Conservation (phyloP, 805 yeast genomes). For the Cyberlindnera lachancei region DNA sequence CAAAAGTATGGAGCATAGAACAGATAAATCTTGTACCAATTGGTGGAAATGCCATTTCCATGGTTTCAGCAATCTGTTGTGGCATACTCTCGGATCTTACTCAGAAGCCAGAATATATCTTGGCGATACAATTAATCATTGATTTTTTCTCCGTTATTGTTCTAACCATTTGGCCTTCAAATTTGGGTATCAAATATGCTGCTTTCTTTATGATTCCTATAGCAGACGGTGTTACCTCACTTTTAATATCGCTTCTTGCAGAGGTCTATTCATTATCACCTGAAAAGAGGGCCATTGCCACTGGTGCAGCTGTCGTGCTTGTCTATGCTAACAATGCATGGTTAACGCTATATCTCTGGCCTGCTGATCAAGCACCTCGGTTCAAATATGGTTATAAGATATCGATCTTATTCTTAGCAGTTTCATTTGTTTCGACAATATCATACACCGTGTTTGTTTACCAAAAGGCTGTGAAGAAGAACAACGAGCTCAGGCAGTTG, state of each 20-base stretch:
- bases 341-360: slow-evolving; percentile 34
- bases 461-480: not conserved
- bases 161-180: slow-evolving; percentile 8
- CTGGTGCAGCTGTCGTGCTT: slow-evolving; percentile 35
- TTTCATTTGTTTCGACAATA: slow-evolving; percentile 1
- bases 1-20: slow-evolving; percentile 5
- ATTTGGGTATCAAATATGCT: slow-evolving; percentile 7
- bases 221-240: slow-evolving; percentile 7
- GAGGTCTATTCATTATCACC: slow-evolving; percentile 25
- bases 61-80: slow-evolving; percentile 10
- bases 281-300: slow-evolving; percentile 31
- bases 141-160: slow-evolving; percentile 7
- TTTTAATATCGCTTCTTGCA: slow-evolving; percentile 9
- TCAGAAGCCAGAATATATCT: slow-evolving; percentile 4
- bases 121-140: slow-evolving; percentile 2
- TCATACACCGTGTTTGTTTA: not conserved
- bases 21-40: slow-evolving; percentile 16
- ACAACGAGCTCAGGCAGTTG: not conserved
- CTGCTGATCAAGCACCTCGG: slow-evolving; percentile 37
- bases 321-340: slow-evolving; percentile 40
- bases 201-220: slow-evolving; percentile 11
- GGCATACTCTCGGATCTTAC: slow-evolving; percentile 10
- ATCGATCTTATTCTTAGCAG: slow-evolving; percentile 3
- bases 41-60: slow-evolving; percentile 14
- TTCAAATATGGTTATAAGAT: slow-evolving; percentile 31